Evolutionary conservation across 2,329 filamentous ascomycete species (phyloP).

Genomic region (Pseudogymnoascus sp.): DNA sequence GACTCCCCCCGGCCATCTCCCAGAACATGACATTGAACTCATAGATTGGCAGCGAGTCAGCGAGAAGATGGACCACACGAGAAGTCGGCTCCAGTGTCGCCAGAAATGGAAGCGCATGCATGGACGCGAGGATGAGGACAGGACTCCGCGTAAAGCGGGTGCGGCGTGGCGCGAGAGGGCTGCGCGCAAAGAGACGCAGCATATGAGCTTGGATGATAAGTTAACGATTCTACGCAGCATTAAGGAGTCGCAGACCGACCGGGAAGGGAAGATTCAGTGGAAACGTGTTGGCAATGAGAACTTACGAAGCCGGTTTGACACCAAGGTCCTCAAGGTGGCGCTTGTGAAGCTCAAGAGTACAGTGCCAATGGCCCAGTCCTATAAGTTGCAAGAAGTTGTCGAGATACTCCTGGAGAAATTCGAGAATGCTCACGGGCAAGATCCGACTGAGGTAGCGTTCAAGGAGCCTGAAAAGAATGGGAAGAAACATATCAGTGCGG

Average conservation of each 20-base stretch:
- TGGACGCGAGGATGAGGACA: constrained; percentile 21
- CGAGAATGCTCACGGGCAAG: constrained; percentile 9
- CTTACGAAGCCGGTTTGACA: constrained; percentile 32
- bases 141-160: constrained; percentile 11
- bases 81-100: constrained; percentile 59
- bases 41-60: constrained; percentile 57
- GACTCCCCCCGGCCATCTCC: constrained; percentile 26
- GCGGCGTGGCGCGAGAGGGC: constrained; percentile 36
- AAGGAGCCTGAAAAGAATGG: background rate
- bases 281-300: constrained; percentile 33
- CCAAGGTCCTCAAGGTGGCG: constrained; percentile 23
- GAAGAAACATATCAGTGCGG: background rate
- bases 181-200: constrained; percentile 35
- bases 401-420: constrained; percentile 20
- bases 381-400: constrained; percentile 24
- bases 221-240: constrained; percentile 38
- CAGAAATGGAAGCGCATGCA: constrained; percentile 55
- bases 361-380: constrained; percentile 22
- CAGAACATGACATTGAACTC: constrained; percentile 33
- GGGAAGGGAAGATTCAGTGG: constrained; percentile 45
- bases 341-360: constrained; percentile 23
- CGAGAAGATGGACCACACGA: constrained; percentile 49
- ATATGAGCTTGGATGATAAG: constrained; percentile 38
- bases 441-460: constrained; percentile 1
- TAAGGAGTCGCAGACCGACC: constrained; percentile 31